Evolutionary conservation across 1,139 yeast genomes (phyloP).

Genomic region (Williopsis jadinii): DNA sequence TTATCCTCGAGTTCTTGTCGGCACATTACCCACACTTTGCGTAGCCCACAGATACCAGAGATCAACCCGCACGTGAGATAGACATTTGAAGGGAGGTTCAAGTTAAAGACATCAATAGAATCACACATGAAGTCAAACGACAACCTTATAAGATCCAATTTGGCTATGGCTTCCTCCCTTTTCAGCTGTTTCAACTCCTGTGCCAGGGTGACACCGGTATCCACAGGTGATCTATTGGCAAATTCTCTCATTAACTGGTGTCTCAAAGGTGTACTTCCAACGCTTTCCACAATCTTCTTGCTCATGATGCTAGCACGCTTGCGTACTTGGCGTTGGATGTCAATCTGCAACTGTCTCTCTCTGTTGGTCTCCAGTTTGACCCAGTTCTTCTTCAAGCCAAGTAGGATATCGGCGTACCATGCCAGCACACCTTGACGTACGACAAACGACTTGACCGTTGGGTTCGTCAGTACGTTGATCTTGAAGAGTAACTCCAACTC

Average conservation of each 20-base stretch:
- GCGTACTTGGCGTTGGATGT: slow-evolving; percentile 27
- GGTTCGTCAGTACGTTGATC: slow-evolving; percentile 40
- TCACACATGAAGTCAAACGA: slow-evolving; percentile 37
- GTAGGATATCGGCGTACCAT: slow-evolving; percentile 57
- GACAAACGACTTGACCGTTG: slow-evolving; percentile 30
- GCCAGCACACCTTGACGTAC: slow-evolving; percentile 50
- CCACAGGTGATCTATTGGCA: slow-evolving; percentile 17
- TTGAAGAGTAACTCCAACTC: slow-evolving; percentile 51
- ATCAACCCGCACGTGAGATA: slow-evolving; percentile 26
- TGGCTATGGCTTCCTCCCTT: slow-evolving; percentile 26
- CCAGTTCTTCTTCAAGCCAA: slow-evolving; percentile 45
- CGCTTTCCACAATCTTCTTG: slow-evolving; percentile 17
- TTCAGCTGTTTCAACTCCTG: slow-evolving; percentile 25
- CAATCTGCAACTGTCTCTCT: slow-evolving; percentile 35
- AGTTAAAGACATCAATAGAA: slow-evolving; percentile 33
- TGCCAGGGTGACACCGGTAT: slow-evolving; percentile 13
- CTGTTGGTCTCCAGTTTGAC: slow-evolving; percentile 32
- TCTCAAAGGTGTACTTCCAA: slow-evolving; percentile 24
- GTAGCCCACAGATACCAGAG: slow-evolving; percentile 35
- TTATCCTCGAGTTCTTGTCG: slow-evolving; percentile 18
- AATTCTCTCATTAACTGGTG: slow-evolving; percentile 26
- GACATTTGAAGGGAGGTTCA: slow-evolving; percentile 26
- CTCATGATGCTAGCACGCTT: slow-evolving; percentile 25
- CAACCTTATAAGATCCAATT: slow-evolving; percentile 31
- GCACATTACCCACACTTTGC: slow-evolving; percentile 32